Conservation (phyloP, 2,329 filamentous ascomycete genomes). For the Alternaria ethzedia region DNA sequence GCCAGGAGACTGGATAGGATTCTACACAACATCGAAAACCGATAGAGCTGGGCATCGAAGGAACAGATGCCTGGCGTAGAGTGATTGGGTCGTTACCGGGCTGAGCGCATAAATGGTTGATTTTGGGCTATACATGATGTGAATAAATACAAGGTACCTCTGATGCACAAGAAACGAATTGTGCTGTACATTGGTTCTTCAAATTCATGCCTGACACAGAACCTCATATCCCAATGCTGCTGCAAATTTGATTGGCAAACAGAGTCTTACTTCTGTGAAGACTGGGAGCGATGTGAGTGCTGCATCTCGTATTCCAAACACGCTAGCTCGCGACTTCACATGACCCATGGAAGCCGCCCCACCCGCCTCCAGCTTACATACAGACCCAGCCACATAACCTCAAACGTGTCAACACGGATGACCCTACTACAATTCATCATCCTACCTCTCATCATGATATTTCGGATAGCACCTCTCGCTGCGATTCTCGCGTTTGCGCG, state of each 20-base stretch:
- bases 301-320: conserved; percentile 2
- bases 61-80: not conserved
- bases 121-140: not conserved
- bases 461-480: conserved; percentile 12
- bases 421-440: not conserved
- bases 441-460: conserved; percentile 19
- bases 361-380: conserved; percentile 11
- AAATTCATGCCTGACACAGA: not conserved
- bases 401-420: conserved; percentile 19
- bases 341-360: conserved; percentile 15
- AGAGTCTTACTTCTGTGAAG: not conserved
- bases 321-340: conserved; percentile 17
- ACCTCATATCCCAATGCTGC: not conserved
- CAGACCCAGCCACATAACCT: not conserved
- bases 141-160: not conserved
- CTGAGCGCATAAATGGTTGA: not conserved
- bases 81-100: not conserved
- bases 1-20: not conserved
- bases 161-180: not conserved
- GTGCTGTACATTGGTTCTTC: not conserved
- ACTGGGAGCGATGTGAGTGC: not conserved
- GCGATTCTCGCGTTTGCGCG: conserved; percentile 1
- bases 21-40: not conserved
- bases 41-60: too few species aligned
- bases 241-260: not conserved